Base-by-base conservation (phyloP, 768 basidiomycete genomes). In the Clathrus columnatus region DNA sequence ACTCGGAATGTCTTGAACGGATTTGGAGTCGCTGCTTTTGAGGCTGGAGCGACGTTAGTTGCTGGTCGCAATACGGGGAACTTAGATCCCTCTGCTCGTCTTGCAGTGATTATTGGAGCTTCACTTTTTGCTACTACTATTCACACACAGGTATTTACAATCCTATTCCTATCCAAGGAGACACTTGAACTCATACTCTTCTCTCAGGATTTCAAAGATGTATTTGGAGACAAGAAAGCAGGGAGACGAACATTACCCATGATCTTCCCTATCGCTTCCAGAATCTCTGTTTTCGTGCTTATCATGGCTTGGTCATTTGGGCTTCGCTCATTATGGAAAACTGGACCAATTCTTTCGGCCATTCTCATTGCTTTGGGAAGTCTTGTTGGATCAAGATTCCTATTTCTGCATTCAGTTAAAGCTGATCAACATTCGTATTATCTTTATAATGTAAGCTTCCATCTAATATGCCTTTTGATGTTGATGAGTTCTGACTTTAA, bases 131-230 rank as follows among this genome's bases (percentile, higher is more conserved):
- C n/a, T 4, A 17, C 26, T 50, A 36, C 29, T 7, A 20, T 20
- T 16, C 27, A 29, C 20, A 28, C 29, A 28, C 18, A 20, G n/a
- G n/a, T n/a, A n/a, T n/a, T n/a, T n/a, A n/a, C n/a, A n/a, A n/a
- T n/a, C n/a, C n/a, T n/a, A n/a, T n/a, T n/a, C n/a, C n/a, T n/a
- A n/a, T n/a, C n/a, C n/a, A n/a, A n/a, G n/a, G n/a, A n/a, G n/a
- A n/a, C n/a, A n/a, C n/a, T n/a, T n/a, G n/a, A n/a, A n/a, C n/a
- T n/a, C n/a, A n/a, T n/a, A n/a, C n/a, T n/a, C n/a, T n/a, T n/a
- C n/a, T n/a, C n/a, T n/a, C n/a, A n/a, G 29, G 64, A 65, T 51
- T 64, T 65, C 54, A 57, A 57, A 16, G 64, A 65, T 50, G 62
- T 62, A 23, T 61, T 59, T 42, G 64, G 64, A 43, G 64, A 65